Percentiles rank a stretch among this genome's conserved stretches.
Conservation (phyloP, 1,139 yeast species). For the Yamadazyma triangularis region DNA sequence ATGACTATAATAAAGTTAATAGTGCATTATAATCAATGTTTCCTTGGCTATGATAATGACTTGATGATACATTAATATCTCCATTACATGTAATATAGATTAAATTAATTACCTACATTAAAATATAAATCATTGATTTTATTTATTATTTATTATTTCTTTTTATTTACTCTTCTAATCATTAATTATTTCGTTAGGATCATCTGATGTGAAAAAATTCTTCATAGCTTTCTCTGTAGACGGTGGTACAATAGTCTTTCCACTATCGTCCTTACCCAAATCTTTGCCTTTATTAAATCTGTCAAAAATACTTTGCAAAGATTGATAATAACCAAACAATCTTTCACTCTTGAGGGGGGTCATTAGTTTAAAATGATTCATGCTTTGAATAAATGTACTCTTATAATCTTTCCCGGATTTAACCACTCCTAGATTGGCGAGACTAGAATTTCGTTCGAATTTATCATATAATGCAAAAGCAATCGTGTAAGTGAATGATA, state of each 20-base stretch:
- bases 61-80: no score
- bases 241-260: conserved; percentile 26
- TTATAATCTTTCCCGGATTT: conserved; percentile 48
- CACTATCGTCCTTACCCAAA: conserved; percentile 29
- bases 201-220: conserved; percentile 43
- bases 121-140: neutral
- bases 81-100: neutral
- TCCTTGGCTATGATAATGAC: no score
- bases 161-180: no score
- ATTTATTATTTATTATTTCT: no score
- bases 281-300: conserved; percentile 20
- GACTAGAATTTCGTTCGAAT: conserved; percentile 46
- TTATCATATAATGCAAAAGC: conserved; percentile 53
- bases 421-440: conserved; percentile 51
- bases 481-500: conserved; percentile 53
- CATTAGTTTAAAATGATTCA: conserved; percentile 54
- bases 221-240: conserved; percentile 40
- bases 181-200: conserved; percentile 44
- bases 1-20: conserved; percentile 39
- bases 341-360: conserved; percentile 40
- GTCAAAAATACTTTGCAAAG: conserved; percentile 31
- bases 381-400: conserved; percentile 44
- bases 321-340: conserved; percentile 30
- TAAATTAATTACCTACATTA: neutral
- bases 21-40: neutral